A percentile compares a stretch with the other conserved stretches of the same genome.
These are phyloP conservation scores for Balamuthia mandrillaris DNA, from an alignment of 208 protist species.

Conservation along the genomic window DNA sequence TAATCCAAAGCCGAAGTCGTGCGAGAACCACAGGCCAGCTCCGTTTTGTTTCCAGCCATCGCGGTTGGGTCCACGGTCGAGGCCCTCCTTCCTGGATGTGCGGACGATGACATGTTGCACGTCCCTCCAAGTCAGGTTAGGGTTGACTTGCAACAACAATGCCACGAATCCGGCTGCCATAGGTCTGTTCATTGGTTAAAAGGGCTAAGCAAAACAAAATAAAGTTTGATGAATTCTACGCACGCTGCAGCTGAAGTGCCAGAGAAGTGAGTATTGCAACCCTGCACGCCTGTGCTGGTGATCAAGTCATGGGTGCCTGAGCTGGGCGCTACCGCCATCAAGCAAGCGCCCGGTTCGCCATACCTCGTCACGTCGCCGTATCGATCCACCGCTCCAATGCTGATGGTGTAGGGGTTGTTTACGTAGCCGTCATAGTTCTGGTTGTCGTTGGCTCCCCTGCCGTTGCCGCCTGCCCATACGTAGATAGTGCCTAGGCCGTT, in stretches of 20 bases:
- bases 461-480: constrained; percentile 61
- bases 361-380: too few species aligned
- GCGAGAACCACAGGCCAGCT: neutral
- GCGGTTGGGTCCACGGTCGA: neutral
- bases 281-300: neutral
- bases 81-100: neutral
- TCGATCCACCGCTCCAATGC: constrained; percentile 27
- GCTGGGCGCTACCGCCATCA: constrained; percentile 34
- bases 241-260: constrained; percentile 45
- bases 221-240: neutral
- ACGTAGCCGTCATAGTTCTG: constrained; percentile 60
- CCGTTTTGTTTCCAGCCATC: constrained; percentile 37
- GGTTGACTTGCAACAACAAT: constrained; percentile 42
- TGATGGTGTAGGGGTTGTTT: constrained; percentile 54
- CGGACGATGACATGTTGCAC: constrained; percentile 44
- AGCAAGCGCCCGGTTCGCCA: constrained; percentile 32
- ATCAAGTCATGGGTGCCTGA: neutral
- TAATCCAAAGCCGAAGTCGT: constrained; percentile 36
- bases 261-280: constrained; percentile 36
- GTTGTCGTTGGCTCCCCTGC: constrained; percentile 30
- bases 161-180: constrained; percentile 46
- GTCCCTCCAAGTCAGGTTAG: constrained; percentile 51
- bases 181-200: neutral
- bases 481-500: constrained; percentile 45
- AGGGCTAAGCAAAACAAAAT: neutral